Evolutionary conservation across 164 flowering plant species (phyloP), one percentile per base, ranked within the genome.

Genomic region (Annona squamosa): DNA sequence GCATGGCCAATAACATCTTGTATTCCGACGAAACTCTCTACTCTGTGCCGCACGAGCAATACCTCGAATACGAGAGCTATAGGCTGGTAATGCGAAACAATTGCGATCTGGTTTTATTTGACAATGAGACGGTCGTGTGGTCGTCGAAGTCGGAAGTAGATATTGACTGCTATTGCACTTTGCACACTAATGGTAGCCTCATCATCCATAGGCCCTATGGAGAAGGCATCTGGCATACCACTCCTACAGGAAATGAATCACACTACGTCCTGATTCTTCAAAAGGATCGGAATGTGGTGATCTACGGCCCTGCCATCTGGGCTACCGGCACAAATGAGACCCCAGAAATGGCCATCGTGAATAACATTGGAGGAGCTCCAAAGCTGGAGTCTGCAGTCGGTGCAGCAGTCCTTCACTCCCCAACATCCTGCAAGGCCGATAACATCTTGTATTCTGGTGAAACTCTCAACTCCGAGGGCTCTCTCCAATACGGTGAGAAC

Each of bases 81-180:
- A 16, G 37, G 3, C 41, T 71, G 7, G 9, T 42, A 10, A 57
- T 57, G 65, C 48, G 59, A 37, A 10, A 13, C 4, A 48, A 71
- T 17, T 71, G 72, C 37, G 59, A 71, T 44, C 48, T 71, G 48
- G 72, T 71, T 12, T 62, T 71, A 26, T 57, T 42, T 44, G 72
- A 71, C 19, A 41, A 26, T 44, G 47, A 1, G 9, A 7, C 4
- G 45, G 18, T 19, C 12, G 13, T 70, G 6, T 70, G 65, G 72
- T 46, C 72, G 3, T 43, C 72, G 1, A 37, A 57, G 19, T 42
- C 72, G 1, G 9, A 65, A 18, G 64, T 65, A 2, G 26, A 4
- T 0, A 47, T 3, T 1, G 17, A 71, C 12, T 71, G 72, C 65
- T 4, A 13, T 17, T 17, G 47, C 9, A 71, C 48, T 0, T 3